Evolutionary conservation across 192 early-diverging fungal genomes (phyloP), one percentile per base, ranked within the genome.

Genomic region (Neocallimastix lanati): DNA sequence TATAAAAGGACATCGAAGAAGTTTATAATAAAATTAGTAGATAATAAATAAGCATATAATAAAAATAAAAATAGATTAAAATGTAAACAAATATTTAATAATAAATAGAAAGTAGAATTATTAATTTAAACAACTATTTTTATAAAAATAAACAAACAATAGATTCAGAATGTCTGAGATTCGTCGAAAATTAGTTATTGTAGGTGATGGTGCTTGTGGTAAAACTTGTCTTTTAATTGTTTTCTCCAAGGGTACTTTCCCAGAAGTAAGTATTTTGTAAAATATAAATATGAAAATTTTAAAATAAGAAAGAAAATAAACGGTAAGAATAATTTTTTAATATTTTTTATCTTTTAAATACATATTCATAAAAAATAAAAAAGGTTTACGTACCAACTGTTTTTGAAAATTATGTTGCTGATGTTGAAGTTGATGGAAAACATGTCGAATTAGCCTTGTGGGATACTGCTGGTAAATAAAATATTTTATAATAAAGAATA

Each of bases 181-280:
- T 83, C 90, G 91, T 81, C 84, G 90, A 83, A 97, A 97, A 84
- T 88, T 96, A 82, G 94, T 96, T 67, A 92, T 96, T 78, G 91
- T 97, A n/a, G 96, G 96, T 76, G 96, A 97, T 83, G 95, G 95
- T 84, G 93, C 93, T 76, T 93, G 92, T 83, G 95, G 94, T 82
- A 97, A 97, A 85, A 96, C 94, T 13, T 97, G 94, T 83, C 86
- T 95, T 81, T 84, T 96, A 81, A 90, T 92, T 81, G 92, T 93
- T 81, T 97, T 94, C 77, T 91, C 90, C 79, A 92, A 94, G 84
- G 93, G 92, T 76, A 83, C 87, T 76, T 97, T 97, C 87, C 95
- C 94, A 40, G 89, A 93, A 85, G 94, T 96, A 87, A 81, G 87
- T 85, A 30, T 80, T 29, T 76, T 29, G 29, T 4, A n/a, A 78